Evolutionary conservation across 768 basidiomycete genomes (phyloP).

Genomic region (Rhodocollybia butyracea): DNA sequence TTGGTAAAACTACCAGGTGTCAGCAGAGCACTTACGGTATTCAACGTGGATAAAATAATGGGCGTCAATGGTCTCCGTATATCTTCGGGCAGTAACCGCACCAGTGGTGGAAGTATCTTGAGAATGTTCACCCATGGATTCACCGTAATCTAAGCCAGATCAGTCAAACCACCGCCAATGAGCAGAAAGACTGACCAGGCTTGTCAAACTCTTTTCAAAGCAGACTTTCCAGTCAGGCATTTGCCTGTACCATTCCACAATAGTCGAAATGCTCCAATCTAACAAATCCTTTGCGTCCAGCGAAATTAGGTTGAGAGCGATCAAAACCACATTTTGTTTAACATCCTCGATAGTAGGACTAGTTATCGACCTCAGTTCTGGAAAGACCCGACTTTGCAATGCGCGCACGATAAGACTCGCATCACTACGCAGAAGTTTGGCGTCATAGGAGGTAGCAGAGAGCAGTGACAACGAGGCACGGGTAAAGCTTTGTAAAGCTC

Average conservation of each 20-base stretch:
- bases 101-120: slow-evolving; percentile 37
- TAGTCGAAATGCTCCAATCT: slow-evolving; percentile 27
- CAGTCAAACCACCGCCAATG: background rate
- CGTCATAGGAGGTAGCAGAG: slow-evolving; percentile 13
- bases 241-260: slow-evolving; percentile 39
- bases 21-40: slow-evolving; percentile 39
- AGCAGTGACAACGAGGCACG: slow-evolving; percentile 28
- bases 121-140: slow-evolving; percentile 42
- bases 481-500: slow-evolving; percentile 42
- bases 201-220: slow-evolving; percentile 37
- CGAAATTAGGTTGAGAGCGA: slow-evolving; percentile 39
- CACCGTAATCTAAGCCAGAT: slow-evolving; percentile 29
- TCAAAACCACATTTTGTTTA: slow-evolving; percentile 35
- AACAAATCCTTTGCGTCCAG: slow-evolving; percentile 19
- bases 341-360: slow-evolving; percentile 28
- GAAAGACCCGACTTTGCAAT: slow-evolving; percentile 44
- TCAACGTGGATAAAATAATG: slow-evolving; percentile 41
- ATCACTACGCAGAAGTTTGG: slow-evolving; percentile 13
- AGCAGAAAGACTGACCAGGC: slow-evolving; percentile 33
- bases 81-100: slow-evolving; percentile 45
- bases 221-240: slow-evolving; percentile 35
- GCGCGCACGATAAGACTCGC: slow-evolving; percentile 30
- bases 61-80: slow-evolving; percentile 37
- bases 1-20: background rate
- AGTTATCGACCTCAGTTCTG: slow-evolving; percentile 42